phyloP scores from a whole-genome alignment of 371 early-diverging fungal genomes.

The Mucor indicus region DNA sequence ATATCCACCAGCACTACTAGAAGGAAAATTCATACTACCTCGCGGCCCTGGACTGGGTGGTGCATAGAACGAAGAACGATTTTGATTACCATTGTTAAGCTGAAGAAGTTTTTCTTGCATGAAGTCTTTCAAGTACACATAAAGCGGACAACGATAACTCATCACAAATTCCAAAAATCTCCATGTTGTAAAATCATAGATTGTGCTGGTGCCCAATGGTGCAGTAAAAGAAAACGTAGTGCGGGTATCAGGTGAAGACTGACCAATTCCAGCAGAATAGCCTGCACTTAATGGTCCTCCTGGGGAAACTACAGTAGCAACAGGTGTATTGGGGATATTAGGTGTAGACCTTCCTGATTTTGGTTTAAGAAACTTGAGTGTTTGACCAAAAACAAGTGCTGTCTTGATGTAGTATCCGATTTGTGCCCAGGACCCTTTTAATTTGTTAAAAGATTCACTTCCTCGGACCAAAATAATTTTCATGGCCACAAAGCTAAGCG shows the following conservation, averaged over 20 bases:
- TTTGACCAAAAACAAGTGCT: constrained; percentile 39
- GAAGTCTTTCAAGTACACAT: constrained; percentile 47
- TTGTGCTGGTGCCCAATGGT: constrained; percentile 8
- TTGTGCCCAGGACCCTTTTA: constrained; percentile 44
- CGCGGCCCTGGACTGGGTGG: constrained; percentile 11
- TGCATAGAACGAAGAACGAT: constrained; percentile 9
- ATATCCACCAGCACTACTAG: not conserved
- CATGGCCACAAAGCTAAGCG: constrained; percentile 53
- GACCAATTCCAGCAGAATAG: constrained; percentile 1
- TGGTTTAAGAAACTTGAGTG: constrained; percentile 7
- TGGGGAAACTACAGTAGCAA: constrained; percentile 14
- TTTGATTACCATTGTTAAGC: constrained; percentile 17
- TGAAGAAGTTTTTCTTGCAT: constrained; percentile 34
- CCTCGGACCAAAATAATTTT: constrained; percentile 57
- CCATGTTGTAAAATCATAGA: constrained; percentile 56
- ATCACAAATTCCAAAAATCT: constrained; percentile 54
- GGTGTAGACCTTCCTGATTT: constrained; percentile 19
- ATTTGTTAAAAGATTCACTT: constrained; percentile 34
- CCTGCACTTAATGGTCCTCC: constrained; percentile 7
- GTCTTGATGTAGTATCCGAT: constrained; percentile 36
- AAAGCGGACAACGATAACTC: constrained; percentile 48
- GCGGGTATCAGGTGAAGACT: constrained; percentile 1
- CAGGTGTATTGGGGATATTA: constrained; percentile 1
- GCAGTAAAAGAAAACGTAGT: constrained; percentile 13
- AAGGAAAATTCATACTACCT: constrained; percentile 2